Evolutionary conservation across 1,284 basidiomycete species (phyloP), one percentile per base, ranked within the genome.

Genomic region (Cutaneotrichosporon sp.): DNA sequence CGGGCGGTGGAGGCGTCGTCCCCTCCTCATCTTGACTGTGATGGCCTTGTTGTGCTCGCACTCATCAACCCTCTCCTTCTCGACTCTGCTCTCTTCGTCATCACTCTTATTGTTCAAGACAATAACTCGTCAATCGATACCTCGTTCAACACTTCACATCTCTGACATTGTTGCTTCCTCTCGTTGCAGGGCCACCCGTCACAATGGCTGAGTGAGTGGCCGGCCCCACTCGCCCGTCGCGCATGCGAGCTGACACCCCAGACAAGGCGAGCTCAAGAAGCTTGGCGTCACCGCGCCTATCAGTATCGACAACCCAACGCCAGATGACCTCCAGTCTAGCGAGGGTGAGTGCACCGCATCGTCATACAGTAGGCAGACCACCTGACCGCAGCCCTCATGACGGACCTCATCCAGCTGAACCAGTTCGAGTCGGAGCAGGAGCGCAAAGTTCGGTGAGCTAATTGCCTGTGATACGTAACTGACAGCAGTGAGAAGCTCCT

Each of bases 391-490:
- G 76, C 76, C 27, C 58, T 80, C 24, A 71, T 79, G 89, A 88
- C 91, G 58, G 95, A 99, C 79, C 85, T 99, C 16, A 85, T 88
- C 69, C 83, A 85, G 58, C 89, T 97, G 74, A 89, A 90, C 63
- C 90, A 89, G 14, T 97, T 97, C 79, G 95, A 98, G 81, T 88
- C 84, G 50, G 89, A 93, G 67, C 89, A 93, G 60, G 95, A 98
- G 79, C 85, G 91, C 34, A 87, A 89, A 78, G 88, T 87, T 65
- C 89, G 95, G 95, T 95, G 75, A 82, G 89, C 80, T 24, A 3
- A 29, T 9, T 33, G n/a, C n/a, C n/a, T n/a, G n/a, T n/a, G n/a
- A n/a, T n/a, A n/a, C n/a, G n/a, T n/a, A n/a, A n/a, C 52, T 58
- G 38, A 63, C 51, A 45, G 36, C 76, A 98, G 95, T 82, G 95